Evolutionary conservation across 2,329 filamentous ascomycete genomes (phyloP), one percentile per base, ranked within the genome.

Genomic region (Botrytis squamosa): DNA sequence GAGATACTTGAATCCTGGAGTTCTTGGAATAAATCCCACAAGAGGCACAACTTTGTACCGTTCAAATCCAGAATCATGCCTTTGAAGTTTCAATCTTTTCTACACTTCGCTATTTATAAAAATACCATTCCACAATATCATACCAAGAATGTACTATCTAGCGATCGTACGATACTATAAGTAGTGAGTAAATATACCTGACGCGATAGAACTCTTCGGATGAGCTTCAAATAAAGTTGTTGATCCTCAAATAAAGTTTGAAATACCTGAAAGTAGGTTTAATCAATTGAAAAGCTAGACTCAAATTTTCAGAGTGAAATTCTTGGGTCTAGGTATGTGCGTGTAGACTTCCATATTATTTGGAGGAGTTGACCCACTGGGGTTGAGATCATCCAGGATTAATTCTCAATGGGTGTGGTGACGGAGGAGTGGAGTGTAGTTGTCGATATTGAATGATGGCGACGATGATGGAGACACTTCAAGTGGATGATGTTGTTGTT

Each of bases 171-270:
- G 6, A 8, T 55, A 18, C 14, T 16, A 55, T 29, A 55, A 55
- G 14, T 6, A 18, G 33, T 4, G 57, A 22, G 18, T 25, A 36
- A 25, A 60, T 14, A 25, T 14, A 36, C n/a, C 57, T 36, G 33
- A 60, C 20, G 57, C 33, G 33, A 22, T 16, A 33, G 52, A 29
- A 29, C 52, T 57, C n/a, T 25, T 63, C 36, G 25, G 2, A 42
- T n/a, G 60, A 42, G 60, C 60, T 63, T 40, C 29, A 46, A 68
- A 70, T 33, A 70, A 29, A 44, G 49, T 49, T 70, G 25, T 40
- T 55, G 67, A 59, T 70, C 49, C 14, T 42, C 49, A 42, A n/a
- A 33, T 70, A 70, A 33, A 59, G 67, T 70, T 70, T 60, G 38
- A 57, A 20, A 70, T 59, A 38, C 49, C 67, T 18, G 7, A 20